A percentile compares a stretch with the other conserved stretches of the same genome.
Evolutionary conservation across 169 alveolate genomes (phyloP).

Genomic region (Plasmodium malariae): DNA sequence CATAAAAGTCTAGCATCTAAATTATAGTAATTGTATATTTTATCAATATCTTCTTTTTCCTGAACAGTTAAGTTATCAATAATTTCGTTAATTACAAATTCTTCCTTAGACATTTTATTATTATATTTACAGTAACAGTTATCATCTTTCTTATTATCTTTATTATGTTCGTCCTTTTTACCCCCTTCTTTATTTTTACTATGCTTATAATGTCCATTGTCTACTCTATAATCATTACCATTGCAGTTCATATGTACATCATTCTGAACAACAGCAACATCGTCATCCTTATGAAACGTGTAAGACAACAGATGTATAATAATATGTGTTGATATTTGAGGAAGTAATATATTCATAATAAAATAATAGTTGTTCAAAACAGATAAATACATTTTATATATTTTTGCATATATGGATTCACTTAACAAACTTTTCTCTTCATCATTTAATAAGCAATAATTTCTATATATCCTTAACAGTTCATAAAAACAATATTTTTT

Average conservation of each 20-base stretch:
- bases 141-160: background rate
- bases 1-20: conserved; percentile 45
- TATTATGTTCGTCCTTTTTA: background rate
- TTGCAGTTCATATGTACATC: too few species aligned
- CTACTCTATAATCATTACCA: too few species aligned
- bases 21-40: conserved; percentile 30
- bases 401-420: conserved; percentile 48
- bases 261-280: background rate
- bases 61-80: conserved; percentile 27
- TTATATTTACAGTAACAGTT: too few species aligned
- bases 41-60: conserved; percentile 27
- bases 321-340: conserved; percentile 60
- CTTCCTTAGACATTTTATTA: conserved; percentile 18
- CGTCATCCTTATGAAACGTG: conserved; percentile 24
- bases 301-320: conserved; percentile 29
- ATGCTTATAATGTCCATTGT: background rate
- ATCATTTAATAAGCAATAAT: conserved; percentile 7
- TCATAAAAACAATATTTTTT: conserved; percentile 70
- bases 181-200: background rate
- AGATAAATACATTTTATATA: conserved; percentile 54
- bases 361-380: conserved; percentile 52
- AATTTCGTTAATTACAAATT: conserved; percentile 39
- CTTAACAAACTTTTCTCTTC: conserved; percentile 40
- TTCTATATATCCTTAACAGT: conserved; percentile 54
- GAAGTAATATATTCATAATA: conserved; percentile 51